A percentile compares a stretch with the other conserved stretches of the same genome.
phyloP scores from a whole-genome alignment of 1,284 basidiomycete species.

The Trichosporon coremiiforme region DNA sequence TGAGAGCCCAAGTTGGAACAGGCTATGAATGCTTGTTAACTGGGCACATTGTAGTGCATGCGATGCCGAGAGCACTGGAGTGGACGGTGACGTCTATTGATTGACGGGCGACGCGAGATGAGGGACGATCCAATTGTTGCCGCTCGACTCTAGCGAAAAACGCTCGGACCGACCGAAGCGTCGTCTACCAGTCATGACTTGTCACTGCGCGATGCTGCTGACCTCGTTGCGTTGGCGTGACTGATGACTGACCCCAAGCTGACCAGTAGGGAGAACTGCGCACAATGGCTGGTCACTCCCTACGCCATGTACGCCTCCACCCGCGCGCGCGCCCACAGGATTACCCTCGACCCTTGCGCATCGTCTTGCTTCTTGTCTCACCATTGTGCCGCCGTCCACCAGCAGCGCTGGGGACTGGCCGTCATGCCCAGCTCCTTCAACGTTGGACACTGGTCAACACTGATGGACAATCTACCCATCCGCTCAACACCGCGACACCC shows the following conservation, averaged over 20 bases:
- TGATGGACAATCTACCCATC: background rate
- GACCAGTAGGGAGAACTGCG: background rate
- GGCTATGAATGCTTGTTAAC: background rate
- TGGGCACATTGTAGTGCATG: background rate
- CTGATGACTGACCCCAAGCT: background rate
- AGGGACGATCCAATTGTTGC: background rate
- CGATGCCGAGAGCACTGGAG: conserved; percentile 1
- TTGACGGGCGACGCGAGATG: background rate
- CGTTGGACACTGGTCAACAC: background rate
- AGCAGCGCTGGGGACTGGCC: too few species aligned
- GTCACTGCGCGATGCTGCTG: background rate
- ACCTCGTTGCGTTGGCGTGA: background rate
- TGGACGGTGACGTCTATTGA: background rate
- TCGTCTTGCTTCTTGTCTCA: conserved; percentile 7
- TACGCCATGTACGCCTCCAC: background rate
- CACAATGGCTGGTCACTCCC: conserved; percentile 1
- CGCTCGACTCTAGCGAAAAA: background rate
- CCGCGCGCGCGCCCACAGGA: background rate
- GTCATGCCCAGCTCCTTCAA: too few species aligned
- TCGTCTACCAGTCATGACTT: background rate
- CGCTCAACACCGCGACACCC: background rate
- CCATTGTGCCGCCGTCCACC: background rate
- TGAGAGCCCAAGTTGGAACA: background rate
- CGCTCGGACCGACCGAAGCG: background rate
- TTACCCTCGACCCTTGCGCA: background rate